phyloP scores from a whole-genome alignment of 345 rosid genomes.

The Populus euphratica region DNA sequence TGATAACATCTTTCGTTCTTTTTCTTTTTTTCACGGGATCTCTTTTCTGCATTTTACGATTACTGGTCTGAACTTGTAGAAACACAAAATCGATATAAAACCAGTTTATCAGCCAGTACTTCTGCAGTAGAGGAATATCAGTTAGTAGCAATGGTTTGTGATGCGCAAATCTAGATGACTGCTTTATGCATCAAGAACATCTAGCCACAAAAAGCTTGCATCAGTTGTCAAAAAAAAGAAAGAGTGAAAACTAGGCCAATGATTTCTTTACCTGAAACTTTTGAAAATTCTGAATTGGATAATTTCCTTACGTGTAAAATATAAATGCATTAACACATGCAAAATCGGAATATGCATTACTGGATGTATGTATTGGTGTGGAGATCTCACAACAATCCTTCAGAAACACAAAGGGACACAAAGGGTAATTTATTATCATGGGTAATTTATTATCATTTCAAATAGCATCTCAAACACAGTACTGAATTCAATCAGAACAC shows the following conservation, averaged over 20 bases:
- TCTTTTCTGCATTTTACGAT: background rate
- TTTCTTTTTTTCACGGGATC: background rate
- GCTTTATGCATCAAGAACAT: too few species aligned
- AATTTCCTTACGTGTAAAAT: background rate
- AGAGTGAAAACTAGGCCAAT: background rate
- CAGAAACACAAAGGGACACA: background rate
- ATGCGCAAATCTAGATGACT: too few species aligned
- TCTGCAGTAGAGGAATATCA: background rate
- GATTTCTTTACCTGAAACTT: background rate
- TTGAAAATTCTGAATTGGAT: background rate
- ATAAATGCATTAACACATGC: background rate
- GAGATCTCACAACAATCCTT: background rate
- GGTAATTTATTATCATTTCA: too few species aligned
- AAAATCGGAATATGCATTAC: background rate
- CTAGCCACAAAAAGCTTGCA: background rate
- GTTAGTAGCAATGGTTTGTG: too few species aligned
- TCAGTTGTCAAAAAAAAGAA: too few species aligned
- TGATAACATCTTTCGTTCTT: background rate
- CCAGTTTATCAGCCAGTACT: background rate
- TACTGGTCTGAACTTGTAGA: background rate
- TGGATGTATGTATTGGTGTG: background rate
- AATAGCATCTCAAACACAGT: background rate
- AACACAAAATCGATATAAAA: background rate
- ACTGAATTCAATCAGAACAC: background rate
- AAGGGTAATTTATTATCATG: too few species aligned